phyloP scores from a whole-genome alignment of 139 green algal species.

The Desmodesmus armatus region DNA sequence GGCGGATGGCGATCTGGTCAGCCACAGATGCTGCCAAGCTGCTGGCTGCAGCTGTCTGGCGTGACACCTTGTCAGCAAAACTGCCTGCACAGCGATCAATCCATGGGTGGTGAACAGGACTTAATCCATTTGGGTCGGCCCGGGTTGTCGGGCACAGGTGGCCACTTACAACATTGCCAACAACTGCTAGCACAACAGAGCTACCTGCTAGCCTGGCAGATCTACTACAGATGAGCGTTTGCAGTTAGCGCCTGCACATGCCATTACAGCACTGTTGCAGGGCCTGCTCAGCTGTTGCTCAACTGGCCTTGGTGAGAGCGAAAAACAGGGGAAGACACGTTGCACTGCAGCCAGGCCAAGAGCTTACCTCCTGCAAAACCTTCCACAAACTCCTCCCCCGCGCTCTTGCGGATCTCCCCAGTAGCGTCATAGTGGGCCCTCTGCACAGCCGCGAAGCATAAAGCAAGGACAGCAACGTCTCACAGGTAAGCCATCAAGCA shows the following conservation, averaged over 20 bases:
- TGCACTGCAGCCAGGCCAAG: not conserved
- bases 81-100: conserved; percentile 48
- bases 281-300: not conserved
- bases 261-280: too few relatives aligned
- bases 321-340: not conserved
- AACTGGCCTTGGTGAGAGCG: not conserved
- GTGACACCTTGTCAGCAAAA: conserved; percentile 56
- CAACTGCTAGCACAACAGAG: too few relatives aligned
- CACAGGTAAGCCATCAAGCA: not conserved
- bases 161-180: too few relatives aligned
- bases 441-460: conserved; percentile 46
- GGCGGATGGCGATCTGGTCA: conserved; percentile 79
- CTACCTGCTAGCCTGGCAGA: too few relatives aligned
- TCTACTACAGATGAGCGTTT: too few relatives aligned
- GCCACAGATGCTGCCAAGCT: conserved; percentile 52
- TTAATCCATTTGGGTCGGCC: too few relatives aligned
- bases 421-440: conserved; percentile 82
- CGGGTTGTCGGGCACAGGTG: too few relatives aligned
- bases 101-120: too few relatives aligned
- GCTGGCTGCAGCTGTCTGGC: conserved; percentile 29
- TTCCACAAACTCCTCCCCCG: conserved; percentile 88
- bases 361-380: conserved; percentile 77
- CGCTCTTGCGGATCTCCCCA: conserved; percentile 70
- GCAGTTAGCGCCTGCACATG: too few relatives aligned
- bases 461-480: not conserved